Evolutionary conservation across 2,329 filamentous ascomycete species (phyloP), one percentile per base, ranked within the genome.

Genomic region (Elsinoe batatas): DNA sequence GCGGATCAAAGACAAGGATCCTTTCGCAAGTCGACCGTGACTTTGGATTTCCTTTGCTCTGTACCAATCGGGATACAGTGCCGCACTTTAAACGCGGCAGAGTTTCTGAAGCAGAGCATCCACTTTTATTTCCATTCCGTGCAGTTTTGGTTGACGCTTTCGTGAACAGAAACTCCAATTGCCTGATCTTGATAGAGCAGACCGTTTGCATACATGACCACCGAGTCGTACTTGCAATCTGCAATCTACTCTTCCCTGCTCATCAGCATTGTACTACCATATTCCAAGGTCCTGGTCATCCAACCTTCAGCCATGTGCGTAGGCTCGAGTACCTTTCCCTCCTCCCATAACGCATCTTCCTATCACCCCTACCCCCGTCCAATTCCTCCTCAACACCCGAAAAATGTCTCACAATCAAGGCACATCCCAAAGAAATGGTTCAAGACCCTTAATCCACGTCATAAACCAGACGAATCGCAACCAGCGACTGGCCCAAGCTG

Each of bases 331-430:
- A 15, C 26, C 20, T 22, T 22, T 18, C 20, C n/a, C 12, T 4
- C 12, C 40, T 12, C 22, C 43, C 20, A n/a, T 47, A 47, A 47
- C 12, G 22, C 6, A 47, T 47, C 43, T 22, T 47, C 13, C 43
- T 47, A 49, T 40, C n/a, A 22, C 26, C 26, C 26, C 26, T 30
- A 38, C 32, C 38, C 47, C 47, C 47, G 47, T 8, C 12, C 22
- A 37, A 5, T 37, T 26, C 47, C n/a, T 38, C 18, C 26, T 26
- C 26, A 12, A n/a, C 18, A n/a, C 26, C 47, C 47, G 47, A 18
- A n/a, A 38, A 36, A 38, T 51, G 47, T 51, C 47, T 51, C 47
- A 51, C n/a, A 51, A 51, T 51, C 47, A 38, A 51, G 47, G 47
- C 47, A 51, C 47, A 51, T 33, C 32, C 47, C 47, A 32, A 26